These are phyloP conservation scores for Nakazawaea molendinolei DNA, from an alignment of 805 yeast species.

Conservation along the genomic window DNA sequence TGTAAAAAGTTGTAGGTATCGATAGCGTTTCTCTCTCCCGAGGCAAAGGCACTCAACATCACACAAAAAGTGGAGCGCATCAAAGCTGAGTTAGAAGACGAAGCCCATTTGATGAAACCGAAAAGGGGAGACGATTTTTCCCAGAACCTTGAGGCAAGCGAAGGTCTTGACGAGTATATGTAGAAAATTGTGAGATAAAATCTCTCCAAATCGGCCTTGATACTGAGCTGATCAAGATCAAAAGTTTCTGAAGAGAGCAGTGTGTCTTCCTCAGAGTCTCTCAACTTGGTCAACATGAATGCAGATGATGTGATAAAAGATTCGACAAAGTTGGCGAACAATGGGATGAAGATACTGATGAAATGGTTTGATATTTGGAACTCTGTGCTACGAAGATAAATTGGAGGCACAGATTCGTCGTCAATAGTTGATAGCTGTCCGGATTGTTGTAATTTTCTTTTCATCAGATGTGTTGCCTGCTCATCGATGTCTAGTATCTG, in stretches of 20 bases:
- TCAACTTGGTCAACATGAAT: constrained; percentile 54
- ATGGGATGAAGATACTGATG: constrained; percentile 28
- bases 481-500: constrained; percentile 46
- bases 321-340: constrained; percentile 45
- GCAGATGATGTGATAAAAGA: constrained; percentile 59
- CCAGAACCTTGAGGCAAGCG: constrained; percentile 61
- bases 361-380: constrained; percentile 22
- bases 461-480: constrained; percentile 30
- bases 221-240: constrained; percentile 55
- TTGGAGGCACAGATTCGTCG: constrained; percentile 20
- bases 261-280: constrained; percentile 72
- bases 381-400: constrained; percentile 19
- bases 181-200: constrained; percentile 72
- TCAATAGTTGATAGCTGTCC: constrained; percentile 20
- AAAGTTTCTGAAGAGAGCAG: constrained; percentile 49
- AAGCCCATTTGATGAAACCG: constrained; percentile 88
- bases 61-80: constrained; percentile 79
- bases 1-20: constrained; percentile 45
- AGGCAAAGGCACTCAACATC: constrained; percentile 68
- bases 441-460: constrained; percentile 21
- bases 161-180: constrained; percentile 57
- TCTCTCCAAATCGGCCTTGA: constrained; percentile 81
- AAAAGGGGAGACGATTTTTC: constrained; percentile 53
- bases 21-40: constrained; percentile 48
- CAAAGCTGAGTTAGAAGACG: constrained; percentile 65